phyloP scores from a whole-genome alignment of 768 basidiomycete genomes.

The Tylopilus sp. region DNA sequence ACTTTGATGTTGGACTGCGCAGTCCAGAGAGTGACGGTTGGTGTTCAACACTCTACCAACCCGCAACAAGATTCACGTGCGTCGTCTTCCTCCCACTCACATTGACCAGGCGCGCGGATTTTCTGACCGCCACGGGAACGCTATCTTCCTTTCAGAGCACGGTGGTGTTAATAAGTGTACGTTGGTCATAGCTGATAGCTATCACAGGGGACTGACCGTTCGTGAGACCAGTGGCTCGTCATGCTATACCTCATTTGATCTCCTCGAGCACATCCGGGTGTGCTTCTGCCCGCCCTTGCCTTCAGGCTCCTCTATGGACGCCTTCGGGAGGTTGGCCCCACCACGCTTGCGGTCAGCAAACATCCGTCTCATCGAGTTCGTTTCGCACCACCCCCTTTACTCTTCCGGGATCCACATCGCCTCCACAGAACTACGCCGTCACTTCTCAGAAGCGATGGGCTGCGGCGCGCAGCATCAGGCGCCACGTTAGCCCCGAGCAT shows the following conservation, averaged over 20 bases:
- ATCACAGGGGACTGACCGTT: slow-evolving; percentile 5
- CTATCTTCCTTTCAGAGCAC: slow-evolving; percentile 66
- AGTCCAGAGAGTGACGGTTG: too few species aligned
- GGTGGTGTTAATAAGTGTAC: slow-evolving; percentile 75
- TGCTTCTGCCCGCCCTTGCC: slow-evolving; percentile 66
- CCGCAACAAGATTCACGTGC: slow-evolving; percentile 80
- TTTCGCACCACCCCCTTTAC: slow-evolving; percentile 23
- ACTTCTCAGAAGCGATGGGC: slow-evolving; percentile 44
- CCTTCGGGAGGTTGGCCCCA: slow-evolving; percentile 65
- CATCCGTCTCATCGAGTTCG: slow-evolving; percentile 81
- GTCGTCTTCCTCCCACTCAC: slow-evolving; percentile 76
- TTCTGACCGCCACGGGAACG: slow-evolving; percentile 79
- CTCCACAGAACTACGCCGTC: slow-evolving; percentile 42
- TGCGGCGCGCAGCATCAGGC: slow-evolving; percentile 35
- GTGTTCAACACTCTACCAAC: slow-evolving; percentile 67
- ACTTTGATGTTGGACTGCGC: too few species aligned
- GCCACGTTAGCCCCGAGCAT: too few species aligned
- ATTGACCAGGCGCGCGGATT: slow-evolving; percentile 70
- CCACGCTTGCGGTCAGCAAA: slow-evolving; percentile 76
- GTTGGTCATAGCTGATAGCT: slow-evolving; percentile 27
- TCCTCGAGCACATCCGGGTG: slow-evolving; percentile 76
- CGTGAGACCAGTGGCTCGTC: slow-evolving; percentile 64
- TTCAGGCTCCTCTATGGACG: slow-evolving; percentile 78
- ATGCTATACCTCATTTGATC: slow-evolving; percentile 72
- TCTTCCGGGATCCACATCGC: slow-evolving; percentile 1